Percentiles rank a stretch among this genome's conserved stretches.
These are phyloP conservation scores for Sesbania bispinosa DNA, from an alignment of 306 rosid species.

Conservation along the genomic window DNA sequence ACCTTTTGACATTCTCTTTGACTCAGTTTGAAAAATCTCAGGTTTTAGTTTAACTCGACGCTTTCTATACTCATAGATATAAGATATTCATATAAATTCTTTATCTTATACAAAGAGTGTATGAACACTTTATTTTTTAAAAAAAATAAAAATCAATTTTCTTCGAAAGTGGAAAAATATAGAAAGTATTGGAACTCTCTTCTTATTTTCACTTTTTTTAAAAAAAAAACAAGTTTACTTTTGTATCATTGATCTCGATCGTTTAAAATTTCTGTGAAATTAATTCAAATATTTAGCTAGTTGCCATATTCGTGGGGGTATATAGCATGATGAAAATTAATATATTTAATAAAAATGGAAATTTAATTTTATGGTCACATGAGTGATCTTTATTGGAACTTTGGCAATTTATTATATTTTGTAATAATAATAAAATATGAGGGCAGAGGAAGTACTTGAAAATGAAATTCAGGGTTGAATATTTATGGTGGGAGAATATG, in stretches of 20 bases:
- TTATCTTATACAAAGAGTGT: not conserved
- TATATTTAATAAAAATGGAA: too few species aligned
- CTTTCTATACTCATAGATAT: not conserved
- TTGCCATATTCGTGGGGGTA: not conserved
- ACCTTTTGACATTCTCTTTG: conserved; percentile 19
- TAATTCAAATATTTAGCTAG: not conserved
- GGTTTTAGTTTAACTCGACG: not conserved
- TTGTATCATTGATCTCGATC: not conserved
- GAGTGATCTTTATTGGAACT: too few species aligned
- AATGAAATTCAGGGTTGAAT: not conserved
- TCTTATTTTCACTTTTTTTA: not conserved
- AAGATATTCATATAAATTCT: not conserved
- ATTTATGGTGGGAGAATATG: not conserved
- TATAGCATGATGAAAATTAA: too few species aligned
- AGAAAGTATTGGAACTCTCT: not conserved
- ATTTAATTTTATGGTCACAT: too few species aligned
- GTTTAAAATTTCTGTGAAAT: not conserved
- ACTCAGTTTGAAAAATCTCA: not conserved
- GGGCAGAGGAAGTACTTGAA: not conserved
- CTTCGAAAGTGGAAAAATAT: not conserved
- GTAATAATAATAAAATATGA: too few species aligned
- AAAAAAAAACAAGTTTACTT: not conserved
- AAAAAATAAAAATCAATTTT: not conserved
- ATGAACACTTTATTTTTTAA: not conserved
- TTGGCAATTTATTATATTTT: too few species aligned